phyloP scores from a whole-genome alignment of 495 filamentous ascomycete species.

The Hamigera avellanea region DNA sequence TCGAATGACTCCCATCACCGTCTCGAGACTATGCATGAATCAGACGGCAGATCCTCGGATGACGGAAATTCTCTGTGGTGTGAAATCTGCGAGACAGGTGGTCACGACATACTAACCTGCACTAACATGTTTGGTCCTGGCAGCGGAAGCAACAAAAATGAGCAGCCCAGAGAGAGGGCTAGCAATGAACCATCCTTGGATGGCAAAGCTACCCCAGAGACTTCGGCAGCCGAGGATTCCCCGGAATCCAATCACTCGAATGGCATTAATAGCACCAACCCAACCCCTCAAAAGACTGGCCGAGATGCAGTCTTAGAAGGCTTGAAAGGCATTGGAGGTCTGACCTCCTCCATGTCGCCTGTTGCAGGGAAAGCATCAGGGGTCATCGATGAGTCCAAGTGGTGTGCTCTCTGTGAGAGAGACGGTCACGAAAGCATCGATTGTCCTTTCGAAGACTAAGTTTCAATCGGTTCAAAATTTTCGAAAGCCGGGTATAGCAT shows the following conservation, averaged over 20 bases:
- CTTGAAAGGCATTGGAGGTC: conserved; percentile 44
- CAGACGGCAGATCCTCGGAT: conserved; percentile 59
- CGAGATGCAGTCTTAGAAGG: conserved; percentile 50
- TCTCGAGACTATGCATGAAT: conserved; percentile 54
- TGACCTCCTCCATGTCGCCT: conserved; percentile 27
- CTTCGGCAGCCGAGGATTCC: conserved; percentile 7
- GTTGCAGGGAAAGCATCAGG: conserved; percentile 73
- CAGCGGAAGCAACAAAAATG: conserved; percentile 19
- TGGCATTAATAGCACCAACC: conserved; percentile 5
- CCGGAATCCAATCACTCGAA: conserved; percentile 2
- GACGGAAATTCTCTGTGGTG: conserved; percentile 78
- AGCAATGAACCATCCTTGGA: conserved; percentile 2
- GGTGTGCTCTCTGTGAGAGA: conserved; percentile 94
- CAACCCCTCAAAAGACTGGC: conserved; percentile 25
- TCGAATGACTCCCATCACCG: conserved; percentile 24
- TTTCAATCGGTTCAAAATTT: conserved; percentile 28
- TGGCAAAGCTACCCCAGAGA: conserved; percentile 13
- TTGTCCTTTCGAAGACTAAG: conserved; percentile 85
- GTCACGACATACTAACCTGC: conserved; percentile 89
- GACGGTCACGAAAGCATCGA: conserved; percentile 94
- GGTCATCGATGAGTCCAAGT: conserved; percentile 72
- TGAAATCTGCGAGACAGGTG: conserved; percentile 88
- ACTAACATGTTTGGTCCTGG: conserved; percentile 63
- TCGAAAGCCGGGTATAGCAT: too few species aligned
- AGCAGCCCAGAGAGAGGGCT: neutral